phyloP scores from a whole-genome alignment of 352 stramenopile species.

The Phytophthora syringae region DNA sequence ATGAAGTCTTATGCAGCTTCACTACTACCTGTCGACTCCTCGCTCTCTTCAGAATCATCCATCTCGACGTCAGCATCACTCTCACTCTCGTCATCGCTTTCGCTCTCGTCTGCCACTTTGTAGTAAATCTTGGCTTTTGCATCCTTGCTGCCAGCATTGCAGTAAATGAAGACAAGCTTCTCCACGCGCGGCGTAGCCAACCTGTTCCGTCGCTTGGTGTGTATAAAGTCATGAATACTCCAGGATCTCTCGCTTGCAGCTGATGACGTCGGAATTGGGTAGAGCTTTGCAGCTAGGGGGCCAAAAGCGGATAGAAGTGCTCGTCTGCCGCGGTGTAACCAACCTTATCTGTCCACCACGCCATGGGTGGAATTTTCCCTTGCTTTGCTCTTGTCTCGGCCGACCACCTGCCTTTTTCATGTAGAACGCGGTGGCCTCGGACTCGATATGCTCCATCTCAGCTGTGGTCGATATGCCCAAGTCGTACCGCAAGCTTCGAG shows the following conservation, averaged over 20 bases:
- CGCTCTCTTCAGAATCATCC: too few relatives aligned
- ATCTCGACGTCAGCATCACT: too few relatives aligned
- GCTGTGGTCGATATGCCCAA: not conserved
- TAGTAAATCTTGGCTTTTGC: constrained; percentile 8
- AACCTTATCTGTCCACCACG: constrained; percentile 1
- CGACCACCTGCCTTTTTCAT: constrained; percentile 5
- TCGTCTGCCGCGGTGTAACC: not conserved
- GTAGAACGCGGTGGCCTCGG: constrained; percentile 4
- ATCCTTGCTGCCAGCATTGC: constrained; percentile 15
- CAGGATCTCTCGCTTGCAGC: constrained; percentile 11
- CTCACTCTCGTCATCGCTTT: constrained; percentile 1
- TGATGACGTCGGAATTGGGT: constrained; percentile 8
- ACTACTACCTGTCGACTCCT: not conserved
- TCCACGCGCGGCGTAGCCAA: not conserved
- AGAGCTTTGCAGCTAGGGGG: constrained; percentile 1
- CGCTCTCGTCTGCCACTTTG: not conserved
- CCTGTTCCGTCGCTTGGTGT: constrained; percentile 10
- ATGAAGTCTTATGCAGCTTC: not conserved
- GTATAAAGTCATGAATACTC: constrained; percentile 16
- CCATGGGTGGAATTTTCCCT: not conserved
- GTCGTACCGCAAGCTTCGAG: not conserved
- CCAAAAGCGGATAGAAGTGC: constrained; percentile 5
- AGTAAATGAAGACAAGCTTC: constrained; percentile 12
- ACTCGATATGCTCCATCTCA: constrained; percentile 1
- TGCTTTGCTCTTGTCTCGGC: constrained; percentile 2